These are phyloP conservation scores for Geosmithia flava DNA, from an alignment of 2,329 filamentous ascomycete species.

Conservation along the genomic window DNA sequence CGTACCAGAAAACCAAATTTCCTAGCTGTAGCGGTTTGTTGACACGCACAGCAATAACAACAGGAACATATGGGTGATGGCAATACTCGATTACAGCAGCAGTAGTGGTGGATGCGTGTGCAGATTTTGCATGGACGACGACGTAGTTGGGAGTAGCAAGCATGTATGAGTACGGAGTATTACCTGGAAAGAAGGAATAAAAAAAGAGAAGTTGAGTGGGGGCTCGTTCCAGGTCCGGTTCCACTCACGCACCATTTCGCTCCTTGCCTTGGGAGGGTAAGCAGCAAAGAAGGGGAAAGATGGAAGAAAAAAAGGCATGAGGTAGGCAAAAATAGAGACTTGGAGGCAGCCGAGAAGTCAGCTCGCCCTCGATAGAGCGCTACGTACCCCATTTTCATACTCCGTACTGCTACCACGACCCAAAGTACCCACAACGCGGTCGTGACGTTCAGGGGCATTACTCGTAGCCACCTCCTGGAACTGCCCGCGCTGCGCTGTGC, in stretches of 20 bases:
- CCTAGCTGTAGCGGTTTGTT: too few relatives aligned
- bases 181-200: background rate
- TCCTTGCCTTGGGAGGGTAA: background rate
- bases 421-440: background rate
- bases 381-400: background rate
- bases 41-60: too few relatives aligned
- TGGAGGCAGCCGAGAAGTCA: background rate
- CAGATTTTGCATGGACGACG: background rate
- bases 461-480: conserved; percentile 1
- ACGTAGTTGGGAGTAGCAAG: background rate
- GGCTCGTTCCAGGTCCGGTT: background rate
- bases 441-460: background rate
- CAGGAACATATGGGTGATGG: too few relatives aligned
- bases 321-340: background rate
- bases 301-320: background rate
- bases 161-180: background rate
- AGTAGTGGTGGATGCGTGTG: too few relatives aligned
- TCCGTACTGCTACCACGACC: background rate
- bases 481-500: background rate
- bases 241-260: background rate
- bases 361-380: background rate
- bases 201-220: background rate
- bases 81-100: too few relatives aligned
- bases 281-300: background rate
- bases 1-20: too few relatives aligned